Conservation (phyloP, 1,284 basidiomycete genomes). For the Fomes fomentarius region DNA sequence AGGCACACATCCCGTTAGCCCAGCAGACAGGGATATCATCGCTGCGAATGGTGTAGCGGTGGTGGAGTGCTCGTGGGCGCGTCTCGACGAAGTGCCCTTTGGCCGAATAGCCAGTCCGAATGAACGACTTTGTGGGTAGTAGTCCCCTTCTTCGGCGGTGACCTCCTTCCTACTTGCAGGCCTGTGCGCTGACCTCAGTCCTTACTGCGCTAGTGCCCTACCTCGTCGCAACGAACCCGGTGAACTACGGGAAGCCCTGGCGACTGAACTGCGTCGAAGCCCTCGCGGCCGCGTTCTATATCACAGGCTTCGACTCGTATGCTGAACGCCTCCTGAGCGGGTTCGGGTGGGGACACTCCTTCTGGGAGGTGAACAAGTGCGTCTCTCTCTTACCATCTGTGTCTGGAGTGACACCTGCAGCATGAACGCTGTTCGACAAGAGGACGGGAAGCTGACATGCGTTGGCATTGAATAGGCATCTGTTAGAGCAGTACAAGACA, state of each 20-base stretch:
- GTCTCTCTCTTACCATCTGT: conserved; percentile 30
- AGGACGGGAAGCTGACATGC: not conserved
- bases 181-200: not conserved
- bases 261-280: conserved; percentile 91
- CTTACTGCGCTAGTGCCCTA: conserved; percentile 73
- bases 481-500: conserved; percentile 70
- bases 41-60: conserved; percentile 84
- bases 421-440: no score
- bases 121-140: conserved; percentile 87
- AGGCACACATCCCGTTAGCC: conserved; percentile 81
- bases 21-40: conserved; percentile 85
- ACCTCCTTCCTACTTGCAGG: not conserved
- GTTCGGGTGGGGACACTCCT: conserved; percentile 89
- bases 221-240: conserved; percentile 89
- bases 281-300: conserved; percentile 90
- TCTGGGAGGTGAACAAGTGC: conserved; percentile 83
- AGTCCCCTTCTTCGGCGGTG: not conserved
- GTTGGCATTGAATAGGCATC: conserved; percentile 6
- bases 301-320: conserved; percentile 82
- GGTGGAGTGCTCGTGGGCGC: conserved; percentile 97
- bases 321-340: conserved; percentile 77
- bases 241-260: conserved; percentile 96
- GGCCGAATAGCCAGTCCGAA: conserved; percentile 91
- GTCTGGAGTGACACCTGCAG: no score
- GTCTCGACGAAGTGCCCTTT: conserved; percentile 94